Base-by-base conservation (phyloP, 164 flowering plant genomes). In the Vitis riparia region DNA sequence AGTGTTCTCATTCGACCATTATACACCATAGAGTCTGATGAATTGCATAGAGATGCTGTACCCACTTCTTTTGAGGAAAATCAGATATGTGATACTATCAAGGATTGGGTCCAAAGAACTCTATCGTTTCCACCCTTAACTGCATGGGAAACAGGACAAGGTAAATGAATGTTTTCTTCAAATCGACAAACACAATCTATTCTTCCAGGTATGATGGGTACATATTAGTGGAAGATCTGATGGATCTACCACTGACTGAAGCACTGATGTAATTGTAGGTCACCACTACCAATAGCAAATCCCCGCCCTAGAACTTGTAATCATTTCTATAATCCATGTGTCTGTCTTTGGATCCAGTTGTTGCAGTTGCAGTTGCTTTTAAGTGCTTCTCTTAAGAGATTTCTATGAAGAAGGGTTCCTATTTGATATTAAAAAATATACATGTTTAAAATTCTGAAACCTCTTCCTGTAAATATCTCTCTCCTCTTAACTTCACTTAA, bases 61-160 rank as follows among this genome's bases (percentile, higher is more conserved):
- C 62, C 66, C 77, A 80, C 74, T 80, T 59, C 71, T 47, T 52
- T 49, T 11, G 80, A 68, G 57, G 83, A 80, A 69, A 76, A 73
- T 63, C 68, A 63, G 15, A 58, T 89, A 9, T 82, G 79, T 48
- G 73, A 66, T 68, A 67, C 77, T 10, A 73, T 91, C 3, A 71
- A 73, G 71, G 81, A 78, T 73, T 96, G 98, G 99, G 84, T 96
- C 63, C 80, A 79, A 60, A 86, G 73, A 69, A 66, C 87, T 65
- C 71, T 83, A 5, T 71, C 62, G n/a, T 85, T 86, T 53, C 92
- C 92, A 19, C 87, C 97, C 66, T 59, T 93, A 68, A 52, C 62
- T 29, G 11, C 78, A 44, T 83, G 85, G 86, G 71, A 80, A 77
- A 58, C 78, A 15, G 93, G 76, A 68, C 75, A 87, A 82, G 97